Evolutionary conservation across 2,329 filamentous ascomycete species (phyloP), one percentile per base, ranked within the genome.

Genomic region (Trichoderma simmonsii): DNA sequence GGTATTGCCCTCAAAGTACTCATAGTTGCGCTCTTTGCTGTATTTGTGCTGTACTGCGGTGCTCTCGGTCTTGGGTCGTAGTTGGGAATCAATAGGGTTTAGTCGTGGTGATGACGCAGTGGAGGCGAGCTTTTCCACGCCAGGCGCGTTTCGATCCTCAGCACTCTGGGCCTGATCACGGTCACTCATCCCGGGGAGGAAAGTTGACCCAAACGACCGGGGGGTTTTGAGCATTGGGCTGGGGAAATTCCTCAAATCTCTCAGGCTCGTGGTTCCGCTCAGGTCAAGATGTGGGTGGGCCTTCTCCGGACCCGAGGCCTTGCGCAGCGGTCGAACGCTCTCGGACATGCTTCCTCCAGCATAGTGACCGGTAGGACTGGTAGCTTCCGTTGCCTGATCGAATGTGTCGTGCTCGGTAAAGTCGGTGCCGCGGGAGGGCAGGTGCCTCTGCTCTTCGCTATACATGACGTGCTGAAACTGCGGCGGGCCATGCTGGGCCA

Each of bases 1-100:
- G 0, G 94, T 97, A 79, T 98, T 99, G 60, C 96, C 96, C 59
- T 93, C 89, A 78, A 98, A 98, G 80, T 97, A 97, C 80, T 98
- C 90, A 81, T 95, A 92, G 77, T 98, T 97, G 75, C 88, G 15
- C 11, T 21, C n/a, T 2, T 32, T 57, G 78, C 72, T 73, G 43
- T 85, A 81, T 1, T 72, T 32, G 34, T 66, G 71, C 11, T 63
- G 81, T 28, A 80, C 75, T 30, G 83, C 81, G 57, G 77, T 71
- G 65, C 74, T 76, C 72, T 28, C 74, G 61, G 56, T 69, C 75
- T 72, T 73, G 18, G 75, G 71, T 21, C 69, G 72, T 18, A 65
- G 67, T 4, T 74, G 76, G 6, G 79, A 79, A 73, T 89, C 86
- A n/a, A 82, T 77, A 2, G 85, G 84, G 54, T 85, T 81, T 65